phyloP scores from a whole-genome alignment of 2,329 filamentous ascomycete species.

The Dissoconium aciculare region DNA sequence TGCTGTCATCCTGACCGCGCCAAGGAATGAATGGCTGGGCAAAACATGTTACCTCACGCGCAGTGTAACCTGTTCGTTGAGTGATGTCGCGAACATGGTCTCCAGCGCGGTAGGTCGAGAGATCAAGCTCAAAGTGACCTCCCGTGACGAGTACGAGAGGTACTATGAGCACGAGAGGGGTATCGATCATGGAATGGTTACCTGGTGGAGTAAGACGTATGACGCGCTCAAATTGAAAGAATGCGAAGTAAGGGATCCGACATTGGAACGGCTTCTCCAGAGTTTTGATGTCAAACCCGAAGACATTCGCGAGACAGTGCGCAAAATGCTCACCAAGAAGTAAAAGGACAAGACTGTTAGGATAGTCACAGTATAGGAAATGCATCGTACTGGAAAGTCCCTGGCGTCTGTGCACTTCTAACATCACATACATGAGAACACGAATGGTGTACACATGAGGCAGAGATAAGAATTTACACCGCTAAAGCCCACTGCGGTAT shows the following conservation, averaged over 20 bases:
- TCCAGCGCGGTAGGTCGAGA: constrained; percentile 13
- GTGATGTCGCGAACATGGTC: constrained; percentile 20
- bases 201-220: constrained; percentile 35
- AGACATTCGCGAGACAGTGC: constrained; percentile 26
- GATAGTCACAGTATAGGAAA: no score
- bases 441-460: no score
- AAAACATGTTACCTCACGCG: constrained; percentile 28
- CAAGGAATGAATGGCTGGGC: constrained; percentile 20
- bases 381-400: no score
- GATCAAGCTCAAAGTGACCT: constrained; percentile 25
- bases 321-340: constrained; percentile 33
- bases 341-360: no score
- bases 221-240: constrained; percentile 30
- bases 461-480: no score
- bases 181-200: constrained; percentile 25
- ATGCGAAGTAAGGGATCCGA: constrained; percentile 29
- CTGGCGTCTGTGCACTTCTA: no score
- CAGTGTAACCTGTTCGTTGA: constrained; percentile 13
- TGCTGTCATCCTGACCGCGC: constrained; percentile 25
- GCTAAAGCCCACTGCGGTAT: no score
- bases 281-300: constrained; percentile 24
- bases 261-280: constrained; percentile 26
- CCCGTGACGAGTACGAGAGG: constrained; percentile 27
- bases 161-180: constrained; percentile 26
- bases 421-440: no score